Conservation (phyloP, 2,329 filamentous ascomycete species). For the Sphaerostilbella broomeana region DNA sequence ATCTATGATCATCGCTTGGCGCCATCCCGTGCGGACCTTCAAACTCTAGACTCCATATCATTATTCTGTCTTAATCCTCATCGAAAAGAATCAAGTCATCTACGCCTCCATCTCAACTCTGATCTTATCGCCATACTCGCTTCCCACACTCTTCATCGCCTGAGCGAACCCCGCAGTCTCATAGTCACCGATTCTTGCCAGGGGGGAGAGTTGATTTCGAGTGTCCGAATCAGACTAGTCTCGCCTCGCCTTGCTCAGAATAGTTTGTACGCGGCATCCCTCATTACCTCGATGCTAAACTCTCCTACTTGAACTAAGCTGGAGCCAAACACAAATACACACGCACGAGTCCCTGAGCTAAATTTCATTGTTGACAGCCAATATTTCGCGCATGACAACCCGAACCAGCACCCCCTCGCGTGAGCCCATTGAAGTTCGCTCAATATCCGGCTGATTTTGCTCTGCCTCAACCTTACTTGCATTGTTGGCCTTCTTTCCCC, state of each 20-base stretch:
- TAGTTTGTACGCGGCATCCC: not conserved
- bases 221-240: too few species aligned
- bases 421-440: too few species aligned
- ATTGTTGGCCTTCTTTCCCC: too few species aligned
- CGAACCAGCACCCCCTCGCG: too few species aligned
- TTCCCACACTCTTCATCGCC: not conserved
- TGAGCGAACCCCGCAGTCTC: too few species aligned
- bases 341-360: too few species aligned
- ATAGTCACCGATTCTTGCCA: too few species aligned
- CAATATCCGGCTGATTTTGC: too few species aligned
- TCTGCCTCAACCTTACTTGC: too few species aligned
- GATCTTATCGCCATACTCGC: not conserved
- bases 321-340: not conserved
- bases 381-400: too few species aligned
- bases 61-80: not conserved
- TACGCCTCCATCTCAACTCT: not conserved
- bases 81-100: not conserved
- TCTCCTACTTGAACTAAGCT: not conserved
- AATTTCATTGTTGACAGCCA: too few species aligned
- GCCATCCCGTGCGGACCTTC: slow-evolving; percentile 12
- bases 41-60: slow-evolving; percentile 12
- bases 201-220: too few species aligned
- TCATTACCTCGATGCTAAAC: not conserved
- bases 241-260: not conserved
- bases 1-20: slow-evolving; percentile 5